These are phyloP conservation scores for Scortechinia acanthostroma DNA, from an alignment of 2,329 filamentous ascomycete species.

Conservation along the genomic window DNA sequence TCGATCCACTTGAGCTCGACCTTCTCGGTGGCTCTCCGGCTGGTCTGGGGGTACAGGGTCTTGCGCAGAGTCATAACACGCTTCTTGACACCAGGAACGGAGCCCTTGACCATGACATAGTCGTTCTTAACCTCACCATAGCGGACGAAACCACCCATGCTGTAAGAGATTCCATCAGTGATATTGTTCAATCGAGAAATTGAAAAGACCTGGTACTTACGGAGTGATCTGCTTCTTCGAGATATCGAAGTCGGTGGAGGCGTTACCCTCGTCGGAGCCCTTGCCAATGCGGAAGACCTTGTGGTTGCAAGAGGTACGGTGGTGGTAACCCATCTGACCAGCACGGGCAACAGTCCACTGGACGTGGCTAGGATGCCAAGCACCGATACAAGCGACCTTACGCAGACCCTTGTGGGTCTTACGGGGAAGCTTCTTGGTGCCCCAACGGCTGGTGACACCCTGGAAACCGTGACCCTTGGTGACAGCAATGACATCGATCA, in stretches of 20 bases:
- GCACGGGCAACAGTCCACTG: constrained; percentile 99
- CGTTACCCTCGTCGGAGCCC: constrained; percentile 83
- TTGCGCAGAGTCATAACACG: constrained; percentile 97
- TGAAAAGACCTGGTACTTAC: constrained; percentile 53
- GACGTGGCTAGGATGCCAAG: constrained; percentile 99
- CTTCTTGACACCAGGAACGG: constrained; percentile 97
- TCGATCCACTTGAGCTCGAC: constrained; percentile 99
- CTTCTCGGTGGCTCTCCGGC: constrained; percentile 93
- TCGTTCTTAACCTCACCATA: constrained; percentile 99
- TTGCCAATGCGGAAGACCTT: constrained; percentile 99
- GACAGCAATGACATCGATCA: constrained; percentile 98
- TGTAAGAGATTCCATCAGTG: constrained; percentile 35
- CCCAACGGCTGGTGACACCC: constrained; percentile 96
- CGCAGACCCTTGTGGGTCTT: constrained; percentile 99
- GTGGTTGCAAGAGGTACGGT: constrained; percentile 99
- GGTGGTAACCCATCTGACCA: constrained; percentile 99
- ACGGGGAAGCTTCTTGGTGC: constrained; percentile 99
- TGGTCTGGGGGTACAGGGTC: constrained; percentile 97
- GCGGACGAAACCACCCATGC: constrained; percentile 97
- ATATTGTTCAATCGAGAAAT: constrained; percentile 3
- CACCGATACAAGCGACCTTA: constrained; percentile 99
- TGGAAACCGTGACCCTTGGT: constrained; percentile 99
- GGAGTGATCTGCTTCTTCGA: constrained; percentile 99
- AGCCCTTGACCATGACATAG: constrained; percentile 96
- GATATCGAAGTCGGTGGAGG: constrained; percentile 88